Percentiles rank a stretch among this genome's conserved stretches.
phyloP scores from a whole-genome alignment of 129 eudicot species.

The Scalesia atractyloides region DNA sequence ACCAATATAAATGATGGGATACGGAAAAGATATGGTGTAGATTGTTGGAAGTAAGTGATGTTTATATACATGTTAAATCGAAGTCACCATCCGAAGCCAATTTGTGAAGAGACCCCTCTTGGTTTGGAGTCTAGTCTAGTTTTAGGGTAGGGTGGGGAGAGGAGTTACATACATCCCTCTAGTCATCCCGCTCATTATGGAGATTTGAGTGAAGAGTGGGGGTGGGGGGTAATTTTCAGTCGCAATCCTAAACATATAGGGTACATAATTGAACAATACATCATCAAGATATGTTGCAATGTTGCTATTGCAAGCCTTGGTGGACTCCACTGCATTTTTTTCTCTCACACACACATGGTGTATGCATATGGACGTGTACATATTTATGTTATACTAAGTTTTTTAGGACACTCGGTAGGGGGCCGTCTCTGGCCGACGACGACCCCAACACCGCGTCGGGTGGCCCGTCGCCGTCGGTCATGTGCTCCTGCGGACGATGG shows the following conservation, averaged over 20 bases:
- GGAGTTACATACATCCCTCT: constrained; percentile 7
- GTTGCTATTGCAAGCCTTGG: constrained; percentile 31
- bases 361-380: too few species aligned
- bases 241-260: constrained; percentile 28
- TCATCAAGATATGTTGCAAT: constrained; percentile 34
- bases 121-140: constrained; percentile 32
- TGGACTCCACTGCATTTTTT: constrained; percentile 18
- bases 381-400: not conserved
- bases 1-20: constrained; percentile 10
- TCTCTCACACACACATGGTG: not conserved
- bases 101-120: constrained; percentile 30
- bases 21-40: constrained; percentile 26
- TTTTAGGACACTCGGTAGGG: too few species aligned
- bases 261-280: constrained; percentile 33
- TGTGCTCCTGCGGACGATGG: too few species aligned
- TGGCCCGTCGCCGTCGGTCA: too few species aligned
- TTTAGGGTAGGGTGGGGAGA: constrained; percentile 27
- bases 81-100: constrained; percentile 36
- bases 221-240: not conserved
- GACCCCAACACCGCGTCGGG: too few species aligned
- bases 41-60: constrained; percentile 33
- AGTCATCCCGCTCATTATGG: constrained; percentile 32
- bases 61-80: constrained; percentile 27
- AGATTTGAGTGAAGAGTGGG: not conserved
- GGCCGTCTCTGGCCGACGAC: too few species aligned